Evolutionary conservation across 140 eudicot genomes (phyloP).

Genomic region (Anethum foeniculum): DNA sequence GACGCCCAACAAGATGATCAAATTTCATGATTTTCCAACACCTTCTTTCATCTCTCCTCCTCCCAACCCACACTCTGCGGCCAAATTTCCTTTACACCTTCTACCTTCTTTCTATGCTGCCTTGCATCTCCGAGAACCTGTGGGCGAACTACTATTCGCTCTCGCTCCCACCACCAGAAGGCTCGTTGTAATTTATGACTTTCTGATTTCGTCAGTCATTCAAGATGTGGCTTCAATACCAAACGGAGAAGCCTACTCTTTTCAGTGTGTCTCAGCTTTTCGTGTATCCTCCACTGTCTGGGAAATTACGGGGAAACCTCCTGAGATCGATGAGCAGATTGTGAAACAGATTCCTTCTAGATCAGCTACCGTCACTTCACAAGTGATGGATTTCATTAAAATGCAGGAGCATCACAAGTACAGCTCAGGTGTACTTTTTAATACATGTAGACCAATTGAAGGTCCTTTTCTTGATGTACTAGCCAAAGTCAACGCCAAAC

Average conservation of each 20-base stretch:
- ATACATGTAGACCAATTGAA: slow-evolving; percentile 37
- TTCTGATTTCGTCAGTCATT: slow-evolving; percentile 32
- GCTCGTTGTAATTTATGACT: slow-evolving; percentile 44
- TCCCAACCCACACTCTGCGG: not conserved
- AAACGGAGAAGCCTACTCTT: slow-evolving; percentile 43
- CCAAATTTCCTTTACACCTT: not conserved
- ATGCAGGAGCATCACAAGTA: slow-evolving; percentile 11
- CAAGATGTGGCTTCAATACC: slow-evolving; percentile 28
- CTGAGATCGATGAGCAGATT: not conserved
- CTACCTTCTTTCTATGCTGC: not conserved
- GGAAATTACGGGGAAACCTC: slow-evolving; percentile 15
- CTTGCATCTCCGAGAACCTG: slow-evolving; percentile 28
- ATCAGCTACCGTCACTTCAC: slow-evolving; percentile 19
- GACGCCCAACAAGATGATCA: not conserved
- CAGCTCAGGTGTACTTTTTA: slow-evolving; percentile 37
- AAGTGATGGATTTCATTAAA: slow-evolving; percentile 11
- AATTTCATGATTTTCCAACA: not conserved
- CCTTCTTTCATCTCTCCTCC: not conserved
- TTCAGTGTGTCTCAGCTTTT: slow-evolving; percentile 38
- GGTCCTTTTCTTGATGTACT: slow-evolving; percentile 30
- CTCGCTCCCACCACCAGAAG: slow-evolving; percentile 24
- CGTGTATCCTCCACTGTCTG: not conserved
- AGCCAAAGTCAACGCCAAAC: slow-evolving; percentile 14
- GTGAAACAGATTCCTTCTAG: slow-evolving; percentile 14
- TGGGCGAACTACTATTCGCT: slow-evolving; percentile 12